Conservation (phyloP, 2,329 filamentous ascomycete species). For the Trichoderma sp. region DNA sequence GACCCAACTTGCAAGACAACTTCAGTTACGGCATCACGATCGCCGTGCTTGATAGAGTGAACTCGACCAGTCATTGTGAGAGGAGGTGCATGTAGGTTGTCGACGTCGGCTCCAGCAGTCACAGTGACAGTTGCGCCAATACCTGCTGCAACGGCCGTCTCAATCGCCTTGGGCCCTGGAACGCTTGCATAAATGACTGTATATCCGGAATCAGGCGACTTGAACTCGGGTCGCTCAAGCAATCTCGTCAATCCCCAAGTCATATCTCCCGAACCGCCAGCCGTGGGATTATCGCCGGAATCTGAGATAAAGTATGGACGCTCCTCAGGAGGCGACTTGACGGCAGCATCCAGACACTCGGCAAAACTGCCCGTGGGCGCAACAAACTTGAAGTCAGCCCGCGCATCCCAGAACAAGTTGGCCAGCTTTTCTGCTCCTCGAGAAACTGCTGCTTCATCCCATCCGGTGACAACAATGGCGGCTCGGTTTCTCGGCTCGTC, state of each 20-base stretch:
- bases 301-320: constrained; percentile 55
- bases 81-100: constrained; percentile 47
- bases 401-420: constrained; percentile 46
- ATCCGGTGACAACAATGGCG: constrained; percentile 50
- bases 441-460: constrained; percentile 41
- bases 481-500: constrained; percentile 53
- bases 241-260: constrained; percentile 50
- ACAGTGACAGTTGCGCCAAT: constrained; percentile 49
- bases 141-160: constrained; percentile 43
- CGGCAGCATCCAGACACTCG: constrained; percentile 47
- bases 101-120: constrained; percentile 50
- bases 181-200: constrained; percentile 54
- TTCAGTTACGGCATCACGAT: constrained; percentile 46
- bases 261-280: constrained; percentile 53
- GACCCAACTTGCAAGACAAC: constrained; percentile 50
- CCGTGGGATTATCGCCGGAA: constrained; percentile 55
- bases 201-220: constrained; percentile 33
- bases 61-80: constrained; percentile 51
- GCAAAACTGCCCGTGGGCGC: constrained; percentile 48
- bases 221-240: constrained; percentile 46
- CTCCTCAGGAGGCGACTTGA: constrained; percentile 33
- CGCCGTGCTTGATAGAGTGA: constrained; percentile 50
- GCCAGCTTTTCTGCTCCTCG: constrained; percentile 46
- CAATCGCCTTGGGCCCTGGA: constrained; percentile 45
- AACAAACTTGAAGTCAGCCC: constrained; percentile 49